These are phyloP conservation scores for Quercus wislizeni DNA, from an alignment of 306 rosid species.

Conservation along the genomic window DNA sequence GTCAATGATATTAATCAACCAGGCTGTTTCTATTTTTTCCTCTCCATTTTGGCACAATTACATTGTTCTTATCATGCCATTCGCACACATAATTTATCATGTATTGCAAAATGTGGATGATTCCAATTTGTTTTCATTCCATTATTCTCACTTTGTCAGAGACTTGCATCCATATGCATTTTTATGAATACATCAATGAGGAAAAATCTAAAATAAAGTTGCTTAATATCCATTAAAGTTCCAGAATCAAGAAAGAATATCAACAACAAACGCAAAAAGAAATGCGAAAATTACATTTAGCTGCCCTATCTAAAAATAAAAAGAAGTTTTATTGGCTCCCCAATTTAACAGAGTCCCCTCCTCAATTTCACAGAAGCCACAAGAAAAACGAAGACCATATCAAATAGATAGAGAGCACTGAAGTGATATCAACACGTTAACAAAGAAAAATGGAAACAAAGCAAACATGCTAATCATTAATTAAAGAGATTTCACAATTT, in stretches of 20 bases:
- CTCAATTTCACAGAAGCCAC: too few relatives aligned
- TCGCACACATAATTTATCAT: not conserved
- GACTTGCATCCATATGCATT: not conserved
- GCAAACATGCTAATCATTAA: too few relatives aligned
- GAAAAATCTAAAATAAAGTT: not conserved
- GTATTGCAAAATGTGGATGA: not conserved
- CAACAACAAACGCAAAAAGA: not conserved
- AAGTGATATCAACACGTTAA: too few relatives aligned
- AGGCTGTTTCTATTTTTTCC: not conserved
- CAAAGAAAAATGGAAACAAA: too few relatives aligned
- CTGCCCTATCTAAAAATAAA: not conserved
- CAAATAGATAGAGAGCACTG: too few relatives aligned
- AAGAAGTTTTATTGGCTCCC: too few relatives aligned
- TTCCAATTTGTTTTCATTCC: not conserved
- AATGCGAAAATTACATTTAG: not conserved
- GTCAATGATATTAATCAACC: not conserved
- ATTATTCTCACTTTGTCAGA: not conserved
- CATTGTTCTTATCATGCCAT: not conserved
- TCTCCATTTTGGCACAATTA: not conserved
- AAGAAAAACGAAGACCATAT: too few relatives aligned
- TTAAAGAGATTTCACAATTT: too few relatives aligned
- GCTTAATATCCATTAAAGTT: not conserved
- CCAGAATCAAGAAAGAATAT: not conserved
- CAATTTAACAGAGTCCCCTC: too few relatives aligned
- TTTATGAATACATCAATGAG: not conserved